Evolutionary conservation across 129 eudicot species (phyloP), one percentile per base, ranked within the genome.

Genomic region (Arctium minus): DNA sequence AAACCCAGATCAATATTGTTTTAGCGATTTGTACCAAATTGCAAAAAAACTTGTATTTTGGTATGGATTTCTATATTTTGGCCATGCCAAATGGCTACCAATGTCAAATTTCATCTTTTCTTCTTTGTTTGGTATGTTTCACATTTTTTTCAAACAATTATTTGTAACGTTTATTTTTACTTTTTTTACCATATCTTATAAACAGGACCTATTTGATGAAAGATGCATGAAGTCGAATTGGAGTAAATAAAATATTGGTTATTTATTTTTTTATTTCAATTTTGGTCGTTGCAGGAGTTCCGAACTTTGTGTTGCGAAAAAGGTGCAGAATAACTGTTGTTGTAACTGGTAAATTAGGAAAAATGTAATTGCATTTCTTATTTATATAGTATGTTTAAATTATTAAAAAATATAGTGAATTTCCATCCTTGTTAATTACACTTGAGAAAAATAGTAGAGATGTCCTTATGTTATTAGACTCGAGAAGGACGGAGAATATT

Each of bases 301-400:
- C 50, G 56, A 77, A 12, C 17, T 48, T 48, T 48, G 60, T 5
- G 60, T 60, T 35, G 77, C 12, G 70, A n/a, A 46, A 33, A 70
- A 35, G 70, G 48, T 40, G 77, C 69, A 42, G 22, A 44, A 79
- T 79, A 67, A 46, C 70, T n/a, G n/a, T n/a, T 17, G 8, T 8
- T 48, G 18, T 80, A 37, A 70, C 35, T 70, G 44, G 83, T 69
- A 30, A 64, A 42, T 68, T 69, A 69, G 81, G 73, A 73, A 65
- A 65, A 78, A 65, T 79, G 32, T 42, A 79, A 17, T 46, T 70
- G 70, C 76, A 32, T 70, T 17, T 31, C 70, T 44, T 32, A 42
- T 50, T 7, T 69, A 4, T 79, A 76, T 9, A 30, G 76, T 69
- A 70, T 80, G 77, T 70, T 78, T 42, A 80, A 29, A 70, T 70